Evolutionary conservation across 805 yeast genomes (phyloP).

Genomic region (Schwanniomyces vanrijiae): DNA sequence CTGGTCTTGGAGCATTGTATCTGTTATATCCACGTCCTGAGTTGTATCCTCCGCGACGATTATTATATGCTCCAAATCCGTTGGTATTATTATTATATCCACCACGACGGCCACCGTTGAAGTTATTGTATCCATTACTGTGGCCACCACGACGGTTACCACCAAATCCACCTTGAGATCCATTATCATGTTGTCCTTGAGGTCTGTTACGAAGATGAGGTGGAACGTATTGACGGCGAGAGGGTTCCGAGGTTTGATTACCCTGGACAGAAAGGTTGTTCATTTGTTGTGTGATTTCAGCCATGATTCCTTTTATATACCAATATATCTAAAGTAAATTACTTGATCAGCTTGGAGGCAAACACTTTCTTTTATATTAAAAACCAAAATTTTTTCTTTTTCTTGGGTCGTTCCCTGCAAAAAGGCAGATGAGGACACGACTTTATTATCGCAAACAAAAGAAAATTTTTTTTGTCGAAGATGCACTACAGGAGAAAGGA

Average conservation of each 20-base stretch:
- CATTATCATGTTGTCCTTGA: conserved; percentile 11
- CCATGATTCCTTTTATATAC: conserved; percentile 33
- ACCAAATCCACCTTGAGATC: conserved; percentile 16
- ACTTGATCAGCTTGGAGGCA: conserved; percentile 1
- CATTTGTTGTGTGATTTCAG: conserved; percentile 59
- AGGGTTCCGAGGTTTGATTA: conserved; percentile 8
- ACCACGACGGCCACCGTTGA: conserved; percentile 17
- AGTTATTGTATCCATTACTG: conserved; percentile 25
- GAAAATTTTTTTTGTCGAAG: neutral
- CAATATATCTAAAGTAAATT: neutral
- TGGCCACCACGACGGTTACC: conserved; percentile 20
- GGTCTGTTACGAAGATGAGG: conserved; percentile 48
- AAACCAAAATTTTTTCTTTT: conserved; percentile 1
- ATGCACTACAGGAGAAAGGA: neutral
- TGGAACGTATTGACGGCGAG: conserved; percentile 49
- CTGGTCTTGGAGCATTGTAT: conserved; percentile 37
- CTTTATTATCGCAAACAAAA: neutral
- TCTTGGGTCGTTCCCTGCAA: conserved; percentile 1
- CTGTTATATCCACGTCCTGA: conserved; percentile 31
- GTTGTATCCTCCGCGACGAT: conserved; percentile 26
- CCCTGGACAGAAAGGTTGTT: conserved; percentile 52
- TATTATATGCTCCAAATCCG: conserved; percentile 22
- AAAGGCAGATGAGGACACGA: conserved; percentile 1
- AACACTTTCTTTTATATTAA: neutral
- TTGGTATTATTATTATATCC: conserved; percentile 9